Percentiles rank a stretch among this genome's conserved stretches.
Evolutionary conservation across 345 rosid species (phyloP).

Genomic region (Gossypioides kirkii): DNA sequence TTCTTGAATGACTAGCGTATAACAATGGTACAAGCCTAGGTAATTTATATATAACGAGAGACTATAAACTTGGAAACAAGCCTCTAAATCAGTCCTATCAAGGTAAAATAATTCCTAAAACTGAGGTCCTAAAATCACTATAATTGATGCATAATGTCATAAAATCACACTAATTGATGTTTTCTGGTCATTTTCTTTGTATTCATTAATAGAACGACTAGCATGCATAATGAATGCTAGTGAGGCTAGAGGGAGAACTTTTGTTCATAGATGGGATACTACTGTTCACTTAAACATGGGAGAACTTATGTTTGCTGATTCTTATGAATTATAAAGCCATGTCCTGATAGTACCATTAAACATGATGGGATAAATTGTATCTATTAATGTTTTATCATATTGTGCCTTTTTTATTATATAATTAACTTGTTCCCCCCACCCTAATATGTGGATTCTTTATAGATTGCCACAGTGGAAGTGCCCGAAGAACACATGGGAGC

Average conservation of each 20-base stretch:
- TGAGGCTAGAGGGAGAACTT: background rate
- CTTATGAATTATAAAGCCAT: slow-evolving; percentile 2
- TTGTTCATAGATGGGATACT: background rate
- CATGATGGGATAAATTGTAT: background rate
- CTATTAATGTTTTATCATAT: background rate
- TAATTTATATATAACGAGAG: no score
- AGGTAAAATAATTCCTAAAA: no score
- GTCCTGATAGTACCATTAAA: slow-evolving; percentile 9
- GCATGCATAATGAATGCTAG: background rate
- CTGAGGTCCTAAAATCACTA: no score
- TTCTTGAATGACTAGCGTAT: no score
- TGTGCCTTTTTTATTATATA: background rate
- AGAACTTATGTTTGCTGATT: background rate
- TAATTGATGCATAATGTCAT: no score
- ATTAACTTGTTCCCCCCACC: background rate
- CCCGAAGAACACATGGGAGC: slow-evolving; percentile 93
- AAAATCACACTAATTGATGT: no score
- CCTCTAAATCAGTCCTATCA: no score
- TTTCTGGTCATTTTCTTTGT: background rate
- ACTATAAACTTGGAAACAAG: no score
- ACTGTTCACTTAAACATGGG: background rate
- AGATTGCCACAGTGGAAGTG: slow-evolving; percentile 93
- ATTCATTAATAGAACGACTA: background rate
- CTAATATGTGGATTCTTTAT: slow-evolving; percentile 22
- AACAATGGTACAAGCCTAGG: no score